Base-by-base conservation (phyloP, 495 filamentous ascomycete species). In the Aeminium ludgeri region DNA sequence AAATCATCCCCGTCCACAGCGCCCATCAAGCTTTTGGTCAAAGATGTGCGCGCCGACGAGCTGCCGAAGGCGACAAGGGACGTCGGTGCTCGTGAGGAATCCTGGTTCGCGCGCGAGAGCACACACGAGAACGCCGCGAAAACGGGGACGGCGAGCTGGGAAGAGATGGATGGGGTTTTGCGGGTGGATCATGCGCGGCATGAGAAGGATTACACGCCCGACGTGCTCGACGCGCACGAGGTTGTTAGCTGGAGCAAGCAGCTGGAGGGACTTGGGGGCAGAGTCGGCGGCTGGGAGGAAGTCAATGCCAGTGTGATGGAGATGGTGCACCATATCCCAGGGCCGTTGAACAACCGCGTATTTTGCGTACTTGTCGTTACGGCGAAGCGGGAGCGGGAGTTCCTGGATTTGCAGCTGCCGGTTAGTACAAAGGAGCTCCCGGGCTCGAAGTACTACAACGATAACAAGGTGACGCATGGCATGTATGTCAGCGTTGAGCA, bases 181-280 rank as follows among this genome's bases (percentile, higher is more conserved):
- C 66, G 72, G 46, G 57, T 64, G 10, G 56, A 73, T 36, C 83
- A 87, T 58, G 69, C 69, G 4, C 59, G 69, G 57, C 66, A 80
- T 45, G 83, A 91, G 59, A 66, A 59, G 53, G 69, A 69, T 31
- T 86, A 81, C 55, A 89, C 80, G 25, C 79, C 80, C 11, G 68
- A 66, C 39, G 70, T 84, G 6, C 60, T 72, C n/a, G 64, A 62
- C 15, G 66, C 69, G 17, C 60, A 68, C 36, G 49, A 61, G 38
- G 56, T 76, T 16, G 47, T 72, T 50, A 52, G 57, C 10, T 82
- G 76, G 77, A 55, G 65, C 23, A 59, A 50, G 41, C 48, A 30
- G 51, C 13, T 52, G 7, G 58, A 52, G 40, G 54, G 57, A 10
- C 12, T 27, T 44, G 66, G 56, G 54, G 44, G 51, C 36, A 50